Evolutionary conservation across 371 early-diverging fungal genomes (phyloP).

Genomic region (Syncephalastrum monosporum): DNA sequence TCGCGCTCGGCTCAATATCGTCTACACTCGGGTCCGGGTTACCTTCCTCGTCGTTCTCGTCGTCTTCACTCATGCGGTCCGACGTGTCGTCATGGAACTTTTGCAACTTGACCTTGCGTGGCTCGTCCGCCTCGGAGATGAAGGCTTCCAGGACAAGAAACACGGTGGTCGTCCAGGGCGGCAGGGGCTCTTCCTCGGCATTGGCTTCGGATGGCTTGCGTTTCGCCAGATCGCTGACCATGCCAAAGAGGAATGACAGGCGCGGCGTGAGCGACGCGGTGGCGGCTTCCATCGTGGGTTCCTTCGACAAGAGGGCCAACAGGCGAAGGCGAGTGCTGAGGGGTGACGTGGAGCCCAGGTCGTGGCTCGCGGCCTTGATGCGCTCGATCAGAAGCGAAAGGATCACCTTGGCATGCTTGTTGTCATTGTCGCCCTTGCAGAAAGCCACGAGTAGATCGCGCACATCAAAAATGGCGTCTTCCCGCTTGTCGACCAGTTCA

Average conservation of each 20-base stretch:
- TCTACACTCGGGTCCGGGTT: slow-evolving; percentile 2
- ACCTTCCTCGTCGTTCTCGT: slow-evolving; percentile 19
- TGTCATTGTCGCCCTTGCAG: slow-evolving; percentile 52
- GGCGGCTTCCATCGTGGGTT: slow-evolving; percentile 50
- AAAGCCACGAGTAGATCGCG: slow-evolving; percentile 64
- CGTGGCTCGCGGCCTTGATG: slow-evolving; percentile 32
- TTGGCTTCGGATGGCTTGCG: neutral
- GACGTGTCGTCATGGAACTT: slow-evolving; percentile 5
- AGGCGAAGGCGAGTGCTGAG: slow-evolving; percentile 60
- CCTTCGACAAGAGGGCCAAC: slow-evolving; percentile 64
- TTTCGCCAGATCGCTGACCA: slow-evolving; percentile 30
- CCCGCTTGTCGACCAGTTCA: slow-evolving; percentile 61
- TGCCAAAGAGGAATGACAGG: slow-evolving; percentile 43
- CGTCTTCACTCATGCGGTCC: slow-evolving; percentile 27
- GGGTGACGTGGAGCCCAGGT: slow-evolving; percentile 10
- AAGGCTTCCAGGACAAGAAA: slow-evolving; percentile 70
- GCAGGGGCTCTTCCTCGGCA: slow-evolving; percentile 1
- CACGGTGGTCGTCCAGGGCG: slow-evolving; percentile 64
- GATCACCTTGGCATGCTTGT: slow-evolving; percentile 38
- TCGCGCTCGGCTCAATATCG: slow-evolving; percentile 11
- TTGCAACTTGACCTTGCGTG: slow-evolving; percentile 33
- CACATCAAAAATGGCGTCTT: slow-evolving; percentile 68
- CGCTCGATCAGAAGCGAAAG: slow-evolving; percentile 30
- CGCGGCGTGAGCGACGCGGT: slow-evolving; percentile 42
- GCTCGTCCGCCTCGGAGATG: slow-evolving; percentile 67